These are phyloP conservation scores for Wickerhamomyces bovis DNA, from an alignment of 805 yeast genomes.

Conservation along the genomic window DNA sequence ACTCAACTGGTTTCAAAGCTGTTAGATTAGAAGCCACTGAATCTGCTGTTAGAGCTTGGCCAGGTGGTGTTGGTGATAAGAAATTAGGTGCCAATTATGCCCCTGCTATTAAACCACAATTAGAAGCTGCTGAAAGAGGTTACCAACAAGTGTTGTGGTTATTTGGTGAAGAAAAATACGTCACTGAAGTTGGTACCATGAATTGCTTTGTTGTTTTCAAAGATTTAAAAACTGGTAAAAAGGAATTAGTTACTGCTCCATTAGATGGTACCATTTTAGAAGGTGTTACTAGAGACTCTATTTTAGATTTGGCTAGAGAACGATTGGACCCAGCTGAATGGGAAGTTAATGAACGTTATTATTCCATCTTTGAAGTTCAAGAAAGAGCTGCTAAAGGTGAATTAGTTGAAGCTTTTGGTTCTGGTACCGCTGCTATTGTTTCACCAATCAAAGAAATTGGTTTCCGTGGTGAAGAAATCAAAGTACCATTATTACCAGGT, in stretches of 20 bases:
- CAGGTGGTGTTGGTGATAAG: conserved; percentile 96
- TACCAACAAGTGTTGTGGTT: conserved; percentile 96
- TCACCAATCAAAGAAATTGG: conserved; percentile 88
- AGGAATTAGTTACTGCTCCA: conserved; percentile 93
- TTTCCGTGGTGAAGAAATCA: conserved; percentile 64
- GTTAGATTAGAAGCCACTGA: conserved; percentile 92
- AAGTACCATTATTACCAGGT: conserved; percentile 76
- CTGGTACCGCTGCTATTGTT: conserved; percentile 97
- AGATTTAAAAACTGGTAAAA: conserved; percentile 69
- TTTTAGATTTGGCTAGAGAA: conserved; percentile 69
- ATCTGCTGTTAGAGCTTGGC: conserved; percentile 97
- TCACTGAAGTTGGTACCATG: conserved; percentile 98
- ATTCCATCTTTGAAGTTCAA: conserved; percentile 72
- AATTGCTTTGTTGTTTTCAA: conserved; percentile 85
- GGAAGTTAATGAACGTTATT: conserved; percentile 79
- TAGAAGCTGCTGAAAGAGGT: conserved; percentile 85
- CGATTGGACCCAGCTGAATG: conserved; percentile 72
- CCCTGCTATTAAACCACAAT: conserved; percentile 88
- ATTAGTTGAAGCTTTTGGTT: conserved; percentile 89
- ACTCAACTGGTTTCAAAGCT: conserved; percentile 92
- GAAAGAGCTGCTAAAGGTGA: conserved; percentile 76
- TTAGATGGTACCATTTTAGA: conserved; percentile 94
- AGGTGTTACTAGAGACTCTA: conserved; percentile 94
- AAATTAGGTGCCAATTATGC: conserved; percentile 98
- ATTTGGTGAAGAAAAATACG: conserved; percentile 79